Conservation (phyloP, 1,284 basidiomycete species). For the Melampsora americana region DNA sequence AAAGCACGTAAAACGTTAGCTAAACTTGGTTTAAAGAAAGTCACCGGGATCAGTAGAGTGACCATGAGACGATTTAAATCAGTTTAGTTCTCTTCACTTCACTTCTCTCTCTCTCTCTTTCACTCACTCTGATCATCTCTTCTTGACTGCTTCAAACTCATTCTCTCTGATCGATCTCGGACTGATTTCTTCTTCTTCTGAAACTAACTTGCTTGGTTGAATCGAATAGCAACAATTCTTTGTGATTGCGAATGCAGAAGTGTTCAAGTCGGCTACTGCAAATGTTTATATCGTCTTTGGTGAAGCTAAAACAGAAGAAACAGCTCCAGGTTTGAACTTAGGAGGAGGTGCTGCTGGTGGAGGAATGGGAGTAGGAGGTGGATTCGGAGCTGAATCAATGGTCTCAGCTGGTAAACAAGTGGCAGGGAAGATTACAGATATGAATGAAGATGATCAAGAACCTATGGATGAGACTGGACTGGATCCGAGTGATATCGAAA, state of each 20-base stretch:
- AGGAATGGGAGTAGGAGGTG: neutral
- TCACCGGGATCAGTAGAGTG: slow-evolving; percentile 20
- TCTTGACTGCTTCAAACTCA: too few relatives aligned
- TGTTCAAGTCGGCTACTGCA: slow-evolving; percentile 54
- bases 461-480: slow-evolving; percentile 22
- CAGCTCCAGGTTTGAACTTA: slow-evolving; percentile 12
- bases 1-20: slow-evolving; percentile 36
- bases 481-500: slow-evolving; percentile 30
- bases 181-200: too few relatives aligned
- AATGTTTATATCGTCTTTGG: slow-evolving; percentile 55
- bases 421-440: slow-evolving; percentile 14
- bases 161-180: too few relatives aligned
- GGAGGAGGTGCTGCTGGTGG: slow-evolving; percentile 13
- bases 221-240: slow-evolving; percentile 53
- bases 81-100: slow-evolving; percentile 11
- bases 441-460: slow-evolving; percentile 21
- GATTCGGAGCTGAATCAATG: slow-evolving; percentile 29
- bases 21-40: slow-evolving; percentile 42
- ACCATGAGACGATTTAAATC: slow-evolving; percentile 37
- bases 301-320: slow-evolving; percentile 50
- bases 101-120: neutral
- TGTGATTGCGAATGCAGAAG: slow-evolving; percentile 54
- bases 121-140: neutral
- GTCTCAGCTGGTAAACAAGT: slow-evolving; percentile 33
- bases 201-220: too few relatives aligned